Conservation (phyloP, 1,284 basidiomycete species). For the Boletellus sp. region DNA sequence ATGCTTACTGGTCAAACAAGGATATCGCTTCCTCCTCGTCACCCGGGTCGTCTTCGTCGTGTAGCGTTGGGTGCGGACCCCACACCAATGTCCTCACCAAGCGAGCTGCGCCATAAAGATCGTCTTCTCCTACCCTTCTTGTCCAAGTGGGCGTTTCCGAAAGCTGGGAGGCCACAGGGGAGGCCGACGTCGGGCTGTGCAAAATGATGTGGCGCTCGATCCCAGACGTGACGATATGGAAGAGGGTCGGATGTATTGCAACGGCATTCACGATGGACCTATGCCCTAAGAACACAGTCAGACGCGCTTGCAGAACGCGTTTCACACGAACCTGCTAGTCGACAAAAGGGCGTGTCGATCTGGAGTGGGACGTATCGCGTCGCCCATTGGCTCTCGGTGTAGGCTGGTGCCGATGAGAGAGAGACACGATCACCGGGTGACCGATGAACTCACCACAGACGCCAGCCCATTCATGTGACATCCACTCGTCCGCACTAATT, state of each 20-base stretch:
- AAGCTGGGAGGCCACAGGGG: constrained; percentile 47
- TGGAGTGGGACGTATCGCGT: constrained; percentile 52
- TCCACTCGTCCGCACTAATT: constrained; percentile 45
- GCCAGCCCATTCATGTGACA: constrained; percentile 29
- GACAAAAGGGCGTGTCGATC: constrained; percentile 52
- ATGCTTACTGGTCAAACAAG: constrained; percentile 53
- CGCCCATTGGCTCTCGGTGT: constrained; percentile 36
- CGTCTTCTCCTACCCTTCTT: constrained; percentile 39
- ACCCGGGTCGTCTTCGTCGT: constrained; percentile 35
- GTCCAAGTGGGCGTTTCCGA: constrained; percentile 43
- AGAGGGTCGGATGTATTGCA: constrained; percentile 66
- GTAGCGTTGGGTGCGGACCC: constrained; percentile 24
- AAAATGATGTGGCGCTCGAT: constrained; percentile 67
- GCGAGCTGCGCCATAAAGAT: constrained; percentile 31
- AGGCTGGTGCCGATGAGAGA: constrained; percentile 39
- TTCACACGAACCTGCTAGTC: constrained; percentile 48
- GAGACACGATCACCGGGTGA: constrained; percentile 2
- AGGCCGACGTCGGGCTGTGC: constrained; percentile 56
- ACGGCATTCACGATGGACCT: constrained; percentile 71
- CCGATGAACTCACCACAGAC: constrained; percentile 37
- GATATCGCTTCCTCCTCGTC: constrained; percentile 40
- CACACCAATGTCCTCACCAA: constrained; percentile 34
- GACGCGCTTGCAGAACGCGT: not conserved
- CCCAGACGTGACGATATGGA: constrained; percentile 63
- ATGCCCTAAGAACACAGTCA: constrained; percentile 46